A percentile compares a stretch with the other conserved stretches of the same genome.
Conservation (phyloP, 2,329 filamentous ascomycete genomes). For the Stromatinia cepivora region DNA sequence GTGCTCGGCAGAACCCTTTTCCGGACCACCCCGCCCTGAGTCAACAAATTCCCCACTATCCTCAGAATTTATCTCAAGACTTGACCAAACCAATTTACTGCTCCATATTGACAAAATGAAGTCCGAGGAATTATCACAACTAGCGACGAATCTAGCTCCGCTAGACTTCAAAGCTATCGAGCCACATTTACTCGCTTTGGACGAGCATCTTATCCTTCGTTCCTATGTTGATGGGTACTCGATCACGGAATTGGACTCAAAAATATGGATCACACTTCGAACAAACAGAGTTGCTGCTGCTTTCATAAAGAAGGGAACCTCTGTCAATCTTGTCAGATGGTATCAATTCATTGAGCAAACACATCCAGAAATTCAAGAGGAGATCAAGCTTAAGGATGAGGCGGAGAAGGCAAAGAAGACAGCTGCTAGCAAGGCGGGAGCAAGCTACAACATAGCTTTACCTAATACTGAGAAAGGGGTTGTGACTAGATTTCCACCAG, state of each 20-base stretch:
- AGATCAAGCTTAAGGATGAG: constrained; percentile 68
- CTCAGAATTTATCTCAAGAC: constrained; percentile 28
- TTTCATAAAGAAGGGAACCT: constrained; percentile 74
- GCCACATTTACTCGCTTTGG: constrained; percentile 70
- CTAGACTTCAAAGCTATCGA: constrained; percentile 83
- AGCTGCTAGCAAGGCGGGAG: constrained; percentile 72
- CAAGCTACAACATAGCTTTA: constrained; percentile 85
- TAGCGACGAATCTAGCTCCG: constrained; percentile 53
- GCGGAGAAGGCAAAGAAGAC: constrained; percentile 69
- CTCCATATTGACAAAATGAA: constrained; percentile 48
- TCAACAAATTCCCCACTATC: constrained; percentile 23
- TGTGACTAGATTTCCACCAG: constrained; percentile 87
- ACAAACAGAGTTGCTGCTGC: constrained; percentile 82
- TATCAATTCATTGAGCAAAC: constrained; percentile 81
- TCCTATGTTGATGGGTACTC: constrained; percentile 83
- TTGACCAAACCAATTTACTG: constrained; percentile 13
- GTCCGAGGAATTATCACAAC: constrained; percentile 54
- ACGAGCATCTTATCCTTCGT: constrained; percentile 83
- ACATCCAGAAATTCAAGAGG: constrained; percentile 72
- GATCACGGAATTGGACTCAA: constrained; percentile 73
- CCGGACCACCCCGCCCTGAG: constrained; percentile 20
- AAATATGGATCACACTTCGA: constrained; percentile 80
- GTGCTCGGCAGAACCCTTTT: constrained; percentile 26
- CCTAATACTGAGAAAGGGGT: constrained; percentile 85
- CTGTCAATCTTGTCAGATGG: constrained; percentile 81